Conservation (phyloP, 1,284 basidiomycete genomes). For the Fomitiporia mediterranea region DNA sequence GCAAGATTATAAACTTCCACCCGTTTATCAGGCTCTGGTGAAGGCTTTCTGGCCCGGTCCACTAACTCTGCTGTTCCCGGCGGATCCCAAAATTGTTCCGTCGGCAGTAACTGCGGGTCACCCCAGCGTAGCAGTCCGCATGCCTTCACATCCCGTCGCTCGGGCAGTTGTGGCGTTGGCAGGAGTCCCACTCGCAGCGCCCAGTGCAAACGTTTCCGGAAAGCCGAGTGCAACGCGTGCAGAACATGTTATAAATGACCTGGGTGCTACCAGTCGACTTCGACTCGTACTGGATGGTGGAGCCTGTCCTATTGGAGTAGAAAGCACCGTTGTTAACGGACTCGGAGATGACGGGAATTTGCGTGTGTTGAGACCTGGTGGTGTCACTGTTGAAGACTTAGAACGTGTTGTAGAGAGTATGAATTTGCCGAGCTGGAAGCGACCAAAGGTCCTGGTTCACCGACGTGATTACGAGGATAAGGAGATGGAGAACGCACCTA, state of each 20-base stretch:
- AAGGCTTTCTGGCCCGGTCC: conserved; percentile 93
- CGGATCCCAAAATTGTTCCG: conserved; percentile 52
- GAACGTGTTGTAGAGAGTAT: conserved; percentile 51
- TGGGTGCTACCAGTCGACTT: conserved; percentile 59
- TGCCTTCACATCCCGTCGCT: conserved; percentile 93
- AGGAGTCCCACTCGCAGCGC: conserved; percentile 83
- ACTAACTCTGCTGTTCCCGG: conserved; percentile 88
- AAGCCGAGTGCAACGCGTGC: conserved; percentile 94
- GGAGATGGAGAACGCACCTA: conserved; percentile 69
- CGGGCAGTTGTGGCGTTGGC: conserved; percentile 81
- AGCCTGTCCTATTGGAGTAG: conserved; percentile 83
- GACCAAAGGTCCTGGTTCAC: conserved; percentile 67
- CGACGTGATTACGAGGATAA: conserved; percentile 68
- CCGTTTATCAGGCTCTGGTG: conserved; percentile 70
- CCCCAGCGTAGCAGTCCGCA: conserved; percentile 85
- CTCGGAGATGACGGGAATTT: conserved; percentile 67
- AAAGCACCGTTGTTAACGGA: conserved; percentile 95
- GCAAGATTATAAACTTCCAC: conserved; percentile 50
- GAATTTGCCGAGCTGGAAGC: conserved; percentile 25
- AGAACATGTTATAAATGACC: conserved; percentile 79
- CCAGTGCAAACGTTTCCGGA: conserved; percentile 93
- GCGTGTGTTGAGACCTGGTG: conserved; percentile 87
- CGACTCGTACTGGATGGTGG: conserved; percentile 91
- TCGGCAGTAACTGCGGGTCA: conserved; percentile 72
- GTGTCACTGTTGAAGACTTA: conserved; percentile 88